Conservation (phyloP, 2,329 filamentous ascomycete species). For the Pseudonectria foliicola region DNA sequence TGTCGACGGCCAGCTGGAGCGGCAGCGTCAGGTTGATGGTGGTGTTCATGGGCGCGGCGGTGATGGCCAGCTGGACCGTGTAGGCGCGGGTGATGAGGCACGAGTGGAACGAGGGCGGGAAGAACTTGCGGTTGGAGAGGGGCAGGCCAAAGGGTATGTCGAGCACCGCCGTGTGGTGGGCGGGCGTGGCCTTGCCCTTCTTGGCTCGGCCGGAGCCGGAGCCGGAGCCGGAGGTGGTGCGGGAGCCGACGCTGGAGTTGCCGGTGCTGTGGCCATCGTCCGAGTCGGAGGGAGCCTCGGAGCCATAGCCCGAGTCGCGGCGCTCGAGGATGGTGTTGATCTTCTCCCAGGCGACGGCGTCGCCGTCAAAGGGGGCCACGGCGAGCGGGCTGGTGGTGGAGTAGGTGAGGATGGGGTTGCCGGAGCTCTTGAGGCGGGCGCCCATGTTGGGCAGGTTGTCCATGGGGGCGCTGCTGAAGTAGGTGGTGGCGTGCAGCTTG, state of each 20-base stretch:
- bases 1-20: constrained; percentile 43
- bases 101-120: constrained; percentile 51
- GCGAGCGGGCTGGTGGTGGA: constrained; percentile 36
- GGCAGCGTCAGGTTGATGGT: constrained; percentile 40
- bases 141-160: constrained; percentile 44
- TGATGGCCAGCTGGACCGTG: constrained; percentile 40
- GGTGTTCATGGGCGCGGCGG: constrained; percentile 34
- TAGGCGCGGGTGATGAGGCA: constrained; percentile 52
- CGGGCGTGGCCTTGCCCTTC: constrained; percentile 22
- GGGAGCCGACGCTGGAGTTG: constrained; percentile 9
- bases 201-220: constrained; percentile 14
- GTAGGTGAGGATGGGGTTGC: constrained; percentile 40
- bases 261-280: no score
- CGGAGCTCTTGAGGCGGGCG: constrained; percentile 32
- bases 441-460: constrained; percentile 44
- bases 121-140: constrained; percentile 39
- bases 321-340: constrained; percentile 27
- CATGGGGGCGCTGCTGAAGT: constrained; percentile 41
- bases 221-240: constrained; percentile 3
- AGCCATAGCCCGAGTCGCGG: constrained; percentile 45
- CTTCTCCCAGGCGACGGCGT: constrained; percentile 35
- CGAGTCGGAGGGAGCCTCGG: constrained; percentile 28
- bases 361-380: constrained; percentile 22
- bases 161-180: constrained; percentile 36
- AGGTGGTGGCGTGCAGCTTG: constrained; percentile 47